Conservation (phyloP, 1,284 basidiomycete species). For the Leccinum holopus region DNA sequence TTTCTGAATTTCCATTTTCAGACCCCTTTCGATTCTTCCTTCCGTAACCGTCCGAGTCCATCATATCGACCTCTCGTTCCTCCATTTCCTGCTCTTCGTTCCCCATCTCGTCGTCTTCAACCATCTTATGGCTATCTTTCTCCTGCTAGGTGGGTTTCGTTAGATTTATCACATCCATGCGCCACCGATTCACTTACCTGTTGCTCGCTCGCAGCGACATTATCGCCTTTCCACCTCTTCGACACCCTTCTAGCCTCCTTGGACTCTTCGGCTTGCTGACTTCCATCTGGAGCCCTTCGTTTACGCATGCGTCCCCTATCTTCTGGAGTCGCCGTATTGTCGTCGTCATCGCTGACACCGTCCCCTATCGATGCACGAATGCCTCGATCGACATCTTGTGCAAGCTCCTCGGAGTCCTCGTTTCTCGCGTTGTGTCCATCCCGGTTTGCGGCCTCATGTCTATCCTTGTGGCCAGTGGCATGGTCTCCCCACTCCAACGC, state of each 20-base stretch:
- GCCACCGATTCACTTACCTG: neutral
- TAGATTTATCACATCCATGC: neutral
- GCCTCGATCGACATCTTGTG: neutral
- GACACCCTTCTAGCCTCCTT: neutral
- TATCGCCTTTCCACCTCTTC: neutral
- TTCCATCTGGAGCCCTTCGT: neutral
- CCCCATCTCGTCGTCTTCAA: neutral
- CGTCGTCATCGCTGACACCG: neutral
- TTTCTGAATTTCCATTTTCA: neutral
- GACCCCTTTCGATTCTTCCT: neutral
- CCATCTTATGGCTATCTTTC: neutral
- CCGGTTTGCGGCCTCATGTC: neutral
- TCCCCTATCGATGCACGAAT: neutral
- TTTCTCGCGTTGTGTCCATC: neutral
- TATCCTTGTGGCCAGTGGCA: neutral
- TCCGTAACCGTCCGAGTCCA: neutral
- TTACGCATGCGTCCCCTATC: neutral
- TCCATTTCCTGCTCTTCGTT: neutral
- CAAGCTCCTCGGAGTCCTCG: neutral
- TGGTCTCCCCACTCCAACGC: neutral
- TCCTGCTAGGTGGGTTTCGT: neutral
- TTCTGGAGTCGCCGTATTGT: neutral
- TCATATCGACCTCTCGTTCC: neutral
- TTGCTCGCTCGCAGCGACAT: neutral
- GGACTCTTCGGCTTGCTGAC: neutral